Evolutionary conservation across 2,329 filamentous ascomycete genomes (phyloP), one percentile per base, ranked within the genome.

Genomic region (Verticillium zaregamsianum): DNA sequence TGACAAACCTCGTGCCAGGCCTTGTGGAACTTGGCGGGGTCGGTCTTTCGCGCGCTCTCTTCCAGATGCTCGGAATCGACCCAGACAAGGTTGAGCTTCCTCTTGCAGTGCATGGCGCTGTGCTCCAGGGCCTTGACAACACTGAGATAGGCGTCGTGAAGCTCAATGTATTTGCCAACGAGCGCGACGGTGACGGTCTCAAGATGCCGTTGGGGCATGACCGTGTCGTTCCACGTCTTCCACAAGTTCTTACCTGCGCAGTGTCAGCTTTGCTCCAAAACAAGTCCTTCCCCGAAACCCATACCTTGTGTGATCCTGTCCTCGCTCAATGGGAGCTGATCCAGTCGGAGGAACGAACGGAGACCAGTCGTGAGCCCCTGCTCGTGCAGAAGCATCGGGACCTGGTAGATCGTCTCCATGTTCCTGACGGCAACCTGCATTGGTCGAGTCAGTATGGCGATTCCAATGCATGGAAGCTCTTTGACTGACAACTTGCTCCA

Each of bases 71-170:
- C 88, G 0, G 94, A 86, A 72, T 98, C 93, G 45, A 98, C 89
- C 86, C 89, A 95, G 59, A 90, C 82, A 45, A 98, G 80, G 64
- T 93, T 87, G 52, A 98, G 82, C 74, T 92, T 93, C 68, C 88
- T 86, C 59, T 84, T 82, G 76, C 93, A 95, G 64, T 86, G 86
- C 93, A 98, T 97, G 5, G 93, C 89, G 1, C 91, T 87, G 76
- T 98, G 94, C 77, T 98, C 94, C 3, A 98, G 83, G 0, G 93
- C 87, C 78, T 97, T 97, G 73, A 87, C 83, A 54, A 96, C 89
- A 55, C 86, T 90, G 57, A 96, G 83, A 71, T 97, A 98, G 5
- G 91, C 90, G 74, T 98, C 94, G 60, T 93, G 88, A 4, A 94
- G 86, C 59, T 87, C 86, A 25, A 88, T 89, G 74, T 99, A 99